phyloP scores from a whole-genome alignment of 2,329 filamentous ascomycete genomes.

The Geoglossum cookeanum region DNA sequence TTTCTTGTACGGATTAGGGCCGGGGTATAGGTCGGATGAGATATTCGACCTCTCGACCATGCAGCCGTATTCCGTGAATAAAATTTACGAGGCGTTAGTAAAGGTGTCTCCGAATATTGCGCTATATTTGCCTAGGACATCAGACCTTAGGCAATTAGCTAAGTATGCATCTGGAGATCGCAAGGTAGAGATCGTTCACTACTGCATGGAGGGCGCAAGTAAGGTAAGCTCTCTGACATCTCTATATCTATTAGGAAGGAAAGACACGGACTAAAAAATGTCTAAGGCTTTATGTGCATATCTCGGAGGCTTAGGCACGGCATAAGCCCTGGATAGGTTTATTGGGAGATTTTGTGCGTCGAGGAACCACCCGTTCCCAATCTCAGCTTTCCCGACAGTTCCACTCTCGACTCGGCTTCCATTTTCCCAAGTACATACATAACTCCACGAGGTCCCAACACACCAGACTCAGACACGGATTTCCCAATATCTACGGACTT shows the following conservation, averaged over 20 bases:
- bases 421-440: no score
- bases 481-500: no score
- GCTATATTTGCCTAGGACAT: constrained; percentile 71
- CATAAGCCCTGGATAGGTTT: neutral
- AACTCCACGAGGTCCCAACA: no score
- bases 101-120: constrained; percentile 35
- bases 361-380: no score
- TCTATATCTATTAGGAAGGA: neutral
- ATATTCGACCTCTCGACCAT: constrained; percentile 73
- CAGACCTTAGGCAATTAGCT: constrained; percentile 63
- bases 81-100: constrained; percentile 43
- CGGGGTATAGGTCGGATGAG: constrained; percentile 40
- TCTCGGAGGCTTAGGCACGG: constrained; percentile 23
- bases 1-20: constrained; percentile 24
- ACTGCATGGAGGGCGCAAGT: constrained; percentile 77
- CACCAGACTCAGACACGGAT: no score
- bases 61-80: constrained; percentile 61
- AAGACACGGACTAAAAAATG: neutral
- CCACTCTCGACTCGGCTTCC: no score
- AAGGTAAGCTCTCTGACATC: constrained; percentile 39
- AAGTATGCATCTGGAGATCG: constrained; percentile 25
- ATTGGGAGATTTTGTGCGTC: no score
- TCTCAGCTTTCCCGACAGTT: no score
- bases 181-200: constrained; percentile 64
- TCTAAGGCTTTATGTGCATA: constrained; percentile 36